These are phyloP conservation scores for Puccinia hordei DNA, from an alignment of 1,284 basidiomycete genomes.

Conservation along the genomic window DNA sequence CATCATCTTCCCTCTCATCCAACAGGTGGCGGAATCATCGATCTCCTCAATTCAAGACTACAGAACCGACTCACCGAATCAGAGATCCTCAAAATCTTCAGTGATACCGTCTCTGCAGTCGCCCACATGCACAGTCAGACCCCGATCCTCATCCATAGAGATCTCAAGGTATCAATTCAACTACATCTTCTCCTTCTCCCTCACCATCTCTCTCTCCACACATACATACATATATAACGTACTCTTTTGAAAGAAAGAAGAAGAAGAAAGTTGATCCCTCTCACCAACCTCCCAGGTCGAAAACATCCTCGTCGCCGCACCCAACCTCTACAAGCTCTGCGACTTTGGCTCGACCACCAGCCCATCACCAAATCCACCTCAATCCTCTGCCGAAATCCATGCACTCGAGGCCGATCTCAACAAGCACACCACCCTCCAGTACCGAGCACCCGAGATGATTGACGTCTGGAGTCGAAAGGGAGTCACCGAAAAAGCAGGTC, in stretches of 20 bases:
- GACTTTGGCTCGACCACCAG: conserved; percentile 94
- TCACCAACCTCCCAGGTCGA: conserved; percentile 69
- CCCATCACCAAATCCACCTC: conserved; percentile 70
- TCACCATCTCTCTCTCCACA: not conserved
- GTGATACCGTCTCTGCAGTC: conserved; percentile 72
- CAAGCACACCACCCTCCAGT: conserved; percentile 90
- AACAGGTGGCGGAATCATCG: conserved; percentile 92
- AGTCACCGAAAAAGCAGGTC: conserved; percentile 81
- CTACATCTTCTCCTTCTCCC: not conserved
- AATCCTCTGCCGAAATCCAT: conserved; percentile 77
- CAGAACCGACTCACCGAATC: conserved; percentile 88
- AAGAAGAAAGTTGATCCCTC: not conserved
- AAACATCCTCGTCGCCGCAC: conserved; percentile 83
- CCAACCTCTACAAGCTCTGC: conserved; percentile 85
- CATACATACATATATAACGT: too few relatives aligned
- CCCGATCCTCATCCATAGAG: conserved; percentile 88
- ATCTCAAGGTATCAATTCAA: conserved; percentile 70
- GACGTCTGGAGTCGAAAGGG: conserved; percentile 80
- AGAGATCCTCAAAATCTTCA: conserved; percentile 95
- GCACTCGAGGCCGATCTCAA: conserved; percentile 88
- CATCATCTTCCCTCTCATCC: not conserved
- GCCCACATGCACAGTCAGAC: conserved; percentile 92
- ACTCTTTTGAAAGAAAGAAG: too few relatives aligned
- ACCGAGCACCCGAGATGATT: conserved; percentile 97
- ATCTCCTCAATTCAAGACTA: conserved; percentile 96